Percentiles rank a stretch among this genome's conserved stretches.
Conservation (phyloP, 208 protist genomes). For the Trypanosoma mega region DNA sequence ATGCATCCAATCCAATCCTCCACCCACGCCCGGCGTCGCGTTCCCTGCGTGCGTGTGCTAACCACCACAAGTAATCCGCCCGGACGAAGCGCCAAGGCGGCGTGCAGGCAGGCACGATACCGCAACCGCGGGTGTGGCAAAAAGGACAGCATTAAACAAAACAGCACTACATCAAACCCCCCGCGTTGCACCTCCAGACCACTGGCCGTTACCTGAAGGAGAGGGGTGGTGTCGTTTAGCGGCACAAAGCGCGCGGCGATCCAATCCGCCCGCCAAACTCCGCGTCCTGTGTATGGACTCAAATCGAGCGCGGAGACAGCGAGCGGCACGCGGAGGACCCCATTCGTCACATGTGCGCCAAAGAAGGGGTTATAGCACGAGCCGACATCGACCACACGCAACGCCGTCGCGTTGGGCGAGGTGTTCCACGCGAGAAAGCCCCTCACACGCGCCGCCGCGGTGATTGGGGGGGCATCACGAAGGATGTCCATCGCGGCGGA, state of each 20-base stretch:
- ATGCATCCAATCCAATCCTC: conserved; percentile 65
- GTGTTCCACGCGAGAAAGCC: too few relatives aligned
- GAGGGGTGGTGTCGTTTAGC: background rate
- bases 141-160: conserved; percentile 87
- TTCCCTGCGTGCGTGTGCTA: conserved; percentile 82
- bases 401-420: conserved; percentile 14
- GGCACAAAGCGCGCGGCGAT: conserved; percentile 41
- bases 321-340: conserved; percentile 42
- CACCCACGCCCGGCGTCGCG: conserved; percentile 54
- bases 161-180: conserved; percentile 71
- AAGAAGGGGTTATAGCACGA: conserved; percentile 84
- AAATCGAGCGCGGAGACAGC: conserved; percentile 65
- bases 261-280: conserved; percentile 62
- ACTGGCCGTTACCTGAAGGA: background rate
- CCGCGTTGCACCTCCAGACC: conserved; percentile 25
- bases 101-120: conserved; percentile 73
- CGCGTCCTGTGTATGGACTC: conserved; percentile 37
- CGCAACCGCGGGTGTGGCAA: conserved; percentile 73
- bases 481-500: background rate
- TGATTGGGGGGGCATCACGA: background rate
- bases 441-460: conserved; percentile 11
- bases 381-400: conserved; percentile 75
- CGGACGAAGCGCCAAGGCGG: conserved; percentile 65
- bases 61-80: conserved; percentile 78
- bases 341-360: conserved; percentile 28